phyloP scores from a whole-genome alignment of 2,329 filamentous ascomycete genomes.

The Penicillium frequentans region DNA sequence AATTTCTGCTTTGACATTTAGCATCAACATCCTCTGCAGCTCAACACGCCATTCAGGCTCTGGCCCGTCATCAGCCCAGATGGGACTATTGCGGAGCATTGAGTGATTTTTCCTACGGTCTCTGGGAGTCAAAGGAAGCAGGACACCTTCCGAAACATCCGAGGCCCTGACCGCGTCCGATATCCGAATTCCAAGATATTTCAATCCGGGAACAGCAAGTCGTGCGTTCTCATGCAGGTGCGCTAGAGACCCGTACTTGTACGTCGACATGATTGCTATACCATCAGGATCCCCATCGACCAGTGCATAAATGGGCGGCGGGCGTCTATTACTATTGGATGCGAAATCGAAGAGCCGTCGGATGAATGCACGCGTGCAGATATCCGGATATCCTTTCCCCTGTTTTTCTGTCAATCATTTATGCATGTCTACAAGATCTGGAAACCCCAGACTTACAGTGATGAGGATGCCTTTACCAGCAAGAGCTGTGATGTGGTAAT shows the following conservation, averaged over 20 bases:
- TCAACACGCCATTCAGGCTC: conserved; percentile 51
- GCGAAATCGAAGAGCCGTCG: conserved; percentile 42
- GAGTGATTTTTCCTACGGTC: conserved; percentile 56
- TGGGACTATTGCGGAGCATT: conserved; percentile 52
- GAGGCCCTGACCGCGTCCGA: conserved; percentile 36
- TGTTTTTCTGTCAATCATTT: conserved; percentile 24
- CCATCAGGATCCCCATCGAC: conserved; percentile 65
- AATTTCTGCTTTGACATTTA: conserved; percentile 63
- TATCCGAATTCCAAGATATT: conserved; percentile 60
- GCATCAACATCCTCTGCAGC: conserved; percentile 61
- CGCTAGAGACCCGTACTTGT: conserved; percentile 60
- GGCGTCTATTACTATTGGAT: conserved; percentile 23
- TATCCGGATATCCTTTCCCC: conserved; percentile 66
- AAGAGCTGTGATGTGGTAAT: conserved; percentile 44
- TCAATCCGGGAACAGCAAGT: conserved; percentile 49
- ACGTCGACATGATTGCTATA: conserved; percentile 61
- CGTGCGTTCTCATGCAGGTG: conserved; percentile 54
- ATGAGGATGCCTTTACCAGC: conserved; percentile 54
- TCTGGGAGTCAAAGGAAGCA: conserved; percentile 51
- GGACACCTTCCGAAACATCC: conserved; percentile 21
- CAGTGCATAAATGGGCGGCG: conserved; percentile 52
- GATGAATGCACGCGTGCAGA: conserved; percentile 57
- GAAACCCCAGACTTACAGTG: conserved; percentile 47
- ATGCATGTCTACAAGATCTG: background rate
- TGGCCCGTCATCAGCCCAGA: conserved; percentile 45